Conservation (phyloP, 805 yeast genomes). For the Martiniozyma abietophila region DNA sequence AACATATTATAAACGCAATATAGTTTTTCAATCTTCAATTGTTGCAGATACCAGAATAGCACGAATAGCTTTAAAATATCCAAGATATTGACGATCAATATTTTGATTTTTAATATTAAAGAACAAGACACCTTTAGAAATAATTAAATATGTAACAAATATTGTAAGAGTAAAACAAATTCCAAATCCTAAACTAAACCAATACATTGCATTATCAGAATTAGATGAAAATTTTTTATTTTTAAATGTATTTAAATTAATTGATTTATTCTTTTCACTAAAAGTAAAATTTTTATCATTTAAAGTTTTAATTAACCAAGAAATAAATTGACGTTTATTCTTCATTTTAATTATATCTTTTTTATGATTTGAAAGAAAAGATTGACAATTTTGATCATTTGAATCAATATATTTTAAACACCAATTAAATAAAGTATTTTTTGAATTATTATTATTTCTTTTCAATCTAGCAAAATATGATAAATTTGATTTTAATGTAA, state of each 20-base stretch:
- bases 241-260: too few species aligned
- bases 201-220: neutral
- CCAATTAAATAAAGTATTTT: slow-evolving; percentile 1
- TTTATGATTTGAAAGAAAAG: slow-evolving; percentile 2
- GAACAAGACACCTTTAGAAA: neutral
- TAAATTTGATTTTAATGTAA: too few species aligned
- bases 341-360: slow-evolving; percentile 3
- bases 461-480: too few species aligned
- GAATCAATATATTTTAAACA: slow-evolving; percentile 1
- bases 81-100: slow-evolving; percentile 8
- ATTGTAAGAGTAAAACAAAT: neutral
- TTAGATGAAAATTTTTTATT: neutral
- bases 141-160: slow-evolving; percentile 1
- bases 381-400: neutral
- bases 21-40: slow-evolving; percentile 8
- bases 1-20: neutral
- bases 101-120: neutral
- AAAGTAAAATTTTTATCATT: slow-evolving; percentile 1
- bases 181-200: neutral
- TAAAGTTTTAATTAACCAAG: slow-evolving; percentile 4
- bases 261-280: too few species aligned
- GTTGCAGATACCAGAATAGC: slow-evolving; percentile 6
- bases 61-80: slow-evolving; percentile 8
- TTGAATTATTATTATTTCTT: too few species aligned
- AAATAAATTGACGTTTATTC: slow-evolving; percentile 10